These are phyloP conservation scores for Talaromyces pinophilus DNA, from an alignment of 2,329 filamentous ascomycete genomes.

Conservation along the genomic window DNA sequence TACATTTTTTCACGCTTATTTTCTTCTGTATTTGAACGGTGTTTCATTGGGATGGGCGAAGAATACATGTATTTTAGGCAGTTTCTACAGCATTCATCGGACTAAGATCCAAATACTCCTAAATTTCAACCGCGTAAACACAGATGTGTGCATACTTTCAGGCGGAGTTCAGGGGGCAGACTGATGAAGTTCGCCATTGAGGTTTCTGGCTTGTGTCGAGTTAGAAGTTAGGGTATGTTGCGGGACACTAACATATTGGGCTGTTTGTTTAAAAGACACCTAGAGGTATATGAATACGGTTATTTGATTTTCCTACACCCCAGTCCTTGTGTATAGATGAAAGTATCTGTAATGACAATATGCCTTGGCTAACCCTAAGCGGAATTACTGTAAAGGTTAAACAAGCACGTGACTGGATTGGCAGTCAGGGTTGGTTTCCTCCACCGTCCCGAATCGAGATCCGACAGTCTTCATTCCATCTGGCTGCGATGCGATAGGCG, in stretches of 20 bases:
- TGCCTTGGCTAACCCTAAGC: background rate
- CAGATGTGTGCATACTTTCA: background rate
- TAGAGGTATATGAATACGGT: background rate
- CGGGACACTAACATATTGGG: no score
- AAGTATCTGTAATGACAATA: background rate
- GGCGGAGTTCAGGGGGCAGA: background rate
- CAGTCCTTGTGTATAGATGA: background rate
- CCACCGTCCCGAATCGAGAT: background rate
- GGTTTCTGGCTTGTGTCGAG: no score
- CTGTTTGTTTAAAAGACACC: background rate
- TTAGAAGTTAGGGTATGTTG: no score
- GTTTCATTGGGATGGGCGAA: constrained; percentile 10
- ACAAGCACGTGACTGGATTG: background rate
- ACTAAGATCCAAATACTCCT: background rate
- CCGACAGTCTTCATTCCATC: background rate
- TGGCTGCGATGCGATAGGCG: background rate
- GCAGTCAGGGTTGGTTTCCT: background rate
- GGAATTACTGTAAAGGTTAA: background rate
- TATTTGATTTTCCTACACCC: background rate
- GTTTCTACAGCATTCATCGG: background rate
- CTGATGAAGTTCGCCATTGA: background rate
- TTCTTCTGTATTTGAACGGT: constrained; percentile 17
- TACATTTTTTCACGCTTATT: constrained; percentile 19
- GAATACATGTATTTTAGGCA: constrained; percentile 15
- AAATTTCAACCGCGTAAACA: no score